Base-by-base conservation (phyloP, 768 basidiomycete genomes). In the Suillus lakei region DNA sequence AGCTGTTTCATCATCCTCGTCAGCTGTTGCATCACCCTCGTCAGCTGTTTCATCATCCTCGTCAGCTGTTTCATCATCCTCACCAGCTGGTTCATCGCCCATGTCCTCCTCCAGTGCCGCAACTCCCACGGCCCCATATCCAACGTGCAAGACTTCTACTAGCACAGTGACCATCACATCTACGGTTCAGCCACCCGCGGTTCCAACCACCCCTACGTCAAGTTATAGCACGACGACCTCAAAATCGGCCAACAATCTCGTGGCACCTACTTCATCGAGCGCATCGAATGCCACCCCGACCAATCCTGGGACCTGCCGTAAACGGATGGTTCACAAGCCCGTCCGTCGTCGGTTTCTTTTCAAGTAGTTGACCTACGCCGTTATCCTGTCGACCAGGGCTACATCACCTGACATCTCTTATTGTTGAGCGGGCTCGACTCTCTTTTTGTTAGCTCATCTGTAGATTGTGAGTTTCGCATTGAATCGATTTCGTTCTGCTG, bases 271-370 rank as follows among this genome's bases (percentile, higher is more conserved):
- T 39, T 18, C 18, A 6, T 39, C 34, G 16, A 38, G 36, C 23
- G 5, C 36, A 1, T n/a, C 12, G 30, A 21, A 9, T 13, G 38
- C 6, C 38, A 18, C 15, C 23, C 23, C 34, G 36, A 38, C 55
- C 15, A 36, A 2, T 16, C 1, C 36, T 5, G 26, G 16, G 5
- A 58, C 38, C 9, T 26, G 56, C 18, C 26, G 56, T 38, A 58
- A 58, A 10, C 56, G 56, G 38, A 58, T 58, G 56, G 53, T 34
- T n/a, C 56, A 58, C 38, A 58, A 39, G 26, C 56, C 36, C 8
- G 23, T 18, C 2, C 38, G 38, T 18, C 38, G 38, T 26, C 56
- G 56, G 5, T 28, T 39, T 18, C 55, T 28, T 28, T 39, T 58
- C 23, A 26, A 28, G 38, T 58, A 39, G 56, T 39, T 39, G 56